These are phyloP conservation scores for Cryphonectria nitschkei DNA, from an alignment of 2,329 filamentous ascomycete genomes.

Conservation along the genomic window DNA sequence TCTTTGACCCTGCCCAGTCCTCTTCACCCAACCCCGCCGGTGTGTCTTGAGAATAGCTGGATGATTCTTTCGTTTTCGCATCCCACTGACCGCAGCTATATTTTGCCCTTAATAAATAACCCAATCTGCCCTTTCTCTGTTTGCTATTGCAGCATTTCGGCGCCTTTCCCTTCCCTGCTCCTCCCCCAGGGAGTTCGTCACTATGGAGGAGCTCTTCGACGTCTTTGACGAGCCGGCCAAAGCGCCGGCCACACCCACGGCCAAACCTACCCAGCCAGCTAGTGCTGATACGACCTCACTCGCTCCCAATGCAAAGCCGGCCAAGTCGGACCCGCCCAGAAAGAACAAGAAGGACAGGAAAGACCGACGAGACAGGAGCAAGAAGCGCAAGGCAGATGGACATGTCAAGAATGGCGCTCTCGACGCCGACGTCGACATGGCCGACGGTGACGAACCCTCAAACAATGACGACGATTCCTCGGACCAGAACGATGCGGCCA, in stretches of 20 bases:
- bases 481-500: slow-evolving; percentile 40
- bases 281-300: slow-evolving; percentile 22
- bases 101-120: neutral
- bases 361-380: slow-evolving; percentile 65
- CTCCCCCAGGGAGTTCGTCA: slow-evolving; percentile 17
- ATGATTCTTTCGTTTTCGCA: slow-evolving; percentile 7
- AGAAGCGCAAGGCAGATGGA: slow-evolving; percentile 86
- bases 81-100: neutral
- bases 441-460: slow-evolving; percentile 46
- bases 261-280: slow-evolving; percentile 34
- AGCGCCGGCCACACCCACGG: slow-evolving; percentile 48
- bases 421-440: slow-evolving; percentile 48
- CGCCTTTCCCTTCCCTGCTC: neutral
- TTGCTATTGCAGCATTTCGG: neutral
- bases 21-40: slow-evolving; percentile 1
- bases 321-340: slow-evolving; percentile 37
- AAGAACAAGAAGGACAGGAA: slow-evolving; percentile 44
- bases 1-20: neutral
- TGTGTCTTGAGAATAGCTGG: neutral
- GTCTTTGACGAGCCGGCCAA: slow-evolving; percentile 74
- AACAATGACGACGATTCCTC: slow-evolving; percentile 43
- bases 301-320: slow-evolving; percentile 34
- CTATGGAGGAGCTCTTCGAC: slow-evolving; percentile 80
- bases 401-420: slow-evolving; percentile 62
- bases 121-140: neutral